Conservation (phyloP, 805 yeast genomes). For the Yarrowia keelungensis region DNA sequence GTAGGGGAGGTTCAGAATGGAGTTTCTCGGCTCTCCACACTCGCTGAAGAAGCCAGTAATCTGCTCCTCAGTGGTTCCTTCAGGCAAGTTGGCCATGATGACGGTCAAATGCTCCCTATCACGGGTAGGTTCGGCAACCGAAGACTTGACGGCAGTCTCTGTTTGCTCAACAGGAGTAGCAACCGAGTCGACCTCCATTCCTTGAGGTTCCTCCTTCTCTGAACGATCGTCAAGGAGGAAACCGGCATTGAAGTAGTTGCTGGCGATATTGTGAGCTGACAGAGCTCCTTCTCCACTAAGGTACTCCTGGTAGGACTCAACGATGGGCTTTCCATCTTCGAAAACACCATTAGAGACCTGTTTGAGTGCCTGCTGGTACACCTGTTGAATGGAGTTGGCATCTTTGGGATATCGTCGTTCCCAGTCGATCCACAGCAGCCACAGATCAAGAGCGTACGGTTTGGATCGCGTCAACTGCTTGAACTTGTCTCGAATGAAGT, state of each 20-base stretch:
- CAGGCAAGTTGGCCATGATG: constrained; percentile 15
- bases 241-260: constrained; percentile 24
- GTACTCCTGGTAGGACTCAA: constrained; percentile 24
- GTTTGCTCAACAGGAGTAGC: constrained; percentile 3
- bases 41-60: constrained; percentile 2
- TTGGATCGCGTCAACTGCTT: constrained; percentile 17
- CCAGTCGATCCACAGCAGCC: constrained; percentile 30
- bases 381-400: constrained; percentile 31
- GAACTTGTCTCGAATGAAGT: constrained; percentile 16
- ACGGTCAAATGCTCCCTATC: constrained; percentile 28
- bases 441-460: neutral
- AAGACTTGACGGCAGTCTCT: neutral
- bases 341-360: neutral
- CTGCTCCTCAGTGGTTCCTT: constrained; percentile 1
- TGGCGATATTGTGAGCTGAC: constrained; percentile 8
- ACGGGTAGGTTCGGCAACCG: neutral
- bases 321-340: constrained; percentile 2
- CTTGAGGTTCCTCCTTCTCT: neutral
- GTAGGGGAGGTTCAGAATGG: constrained; percentile 11
- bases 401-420: constrained; percentile 32
- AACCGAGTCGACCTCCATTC: constrained; percentile 15
- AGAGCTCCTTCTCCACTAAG: constrained; percentile 17
- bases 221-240: constrained; percentile 2
- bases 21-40: constrained; percentile 33
- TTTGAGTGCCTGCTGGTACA: constrained; percentile 27